Evolutionary conservation across 2,329 filamentous ascomycete genomes (phyloP), one percentile per base, ranked within the genome.

Genomic region (Colletotrichum sp.): DNA sequence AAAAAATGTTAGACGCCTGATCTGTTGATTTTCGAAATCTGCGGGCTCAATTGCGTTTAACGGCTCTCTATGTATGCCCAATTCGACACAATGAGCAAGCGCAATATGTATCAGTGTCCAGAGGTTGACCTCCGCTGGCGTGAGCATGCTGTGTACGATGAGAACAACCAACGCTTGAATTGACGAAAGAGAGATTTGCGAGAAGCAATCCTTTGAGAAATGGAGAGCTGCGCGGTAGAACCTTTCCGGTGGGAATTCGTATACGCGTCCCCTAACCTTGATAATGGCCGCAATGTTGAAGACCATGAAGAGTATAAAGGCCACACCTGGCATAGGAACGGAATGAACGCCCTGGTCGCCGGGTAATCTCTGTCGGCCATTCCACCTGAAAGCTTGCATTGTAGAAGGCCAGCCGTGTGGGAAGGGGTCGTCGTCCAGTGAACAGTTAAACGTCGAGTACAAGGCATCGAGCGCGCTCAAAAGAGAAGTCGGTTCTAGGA

Each of bases 91-190:
- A 69, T 84, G 80, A 2, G 83, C 82, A 74, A 83, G 80, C 7
- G 81, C 83, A 59, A 84, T 74, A 65, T 84, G 81, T 0, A 77
- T 76, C 6, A 84, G 70, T 1, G 83, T 84, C 82, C 83, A 84
- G 1, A 84, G 77, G 59, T 84, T 82, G 8, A 81, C 71, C 34
- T 81, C 81, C 3, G 79, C 80, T 1, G 82, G 83, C 1, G 78
- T 80, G 6, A 82, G 75, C 64, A 84, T 77, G 57, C 81, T 80
- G 63, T 83, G 81, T 1, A 80, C 77, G 4, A 79, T 76, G 5
- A 84, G 73, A 31, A 82, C 74, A 8, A 84, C 71, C 16, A 81
- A 69, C 2, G 78, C 79, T 51, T 84, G 83, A 8, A 84, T 75
- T 3, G 79, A 79, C 1, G 80, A 69, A 3, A 84, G 71, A 1